Conservation (phyloP, 139 green algal species). For the Chlorella sp. region DNA sequence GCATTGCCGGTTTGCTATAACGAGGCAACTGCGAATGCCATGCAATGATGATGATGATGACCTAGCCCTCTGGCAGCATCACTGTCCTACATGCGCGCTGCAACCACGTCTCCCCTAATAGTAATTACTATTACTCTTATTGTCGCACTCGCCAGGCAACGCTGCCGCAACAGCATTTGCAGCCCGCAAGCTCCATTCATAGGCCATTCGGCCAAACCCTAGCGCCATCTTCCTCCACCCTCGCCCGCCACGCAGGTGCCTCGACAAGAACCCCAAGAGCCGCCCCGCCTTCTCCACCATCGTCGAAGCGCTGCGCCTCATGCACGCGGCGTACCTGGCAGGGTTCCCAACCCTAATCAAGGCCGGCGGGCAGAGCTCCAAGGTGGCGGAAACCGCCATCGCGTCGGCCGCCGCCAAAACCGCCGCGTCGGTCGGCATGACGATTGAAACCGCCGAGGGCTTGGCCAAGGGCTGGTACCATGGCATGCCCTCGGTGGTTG, state of each 20-base stretch:
- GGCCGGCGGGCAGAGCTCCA: not conserved
- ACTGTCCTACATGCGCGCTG: no score
- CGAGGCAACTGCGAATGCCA: no score
- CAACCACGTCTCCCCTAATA: no score
- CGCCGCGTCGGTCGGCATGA: not conserved
- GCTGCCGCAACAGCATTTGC: no score
- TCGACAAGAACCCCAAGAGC: constrained; percentile 1
- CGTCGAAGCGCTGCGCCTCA: not conserved
- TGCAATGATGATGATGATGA: no score
- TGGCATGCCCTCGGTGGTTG: constrained; percentile 3
- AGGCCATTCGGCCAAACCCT: not conserved
- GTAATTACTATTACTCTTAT: no score
- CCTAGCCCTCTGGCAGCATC: no score
- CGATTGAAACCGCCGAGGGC: not conserved
- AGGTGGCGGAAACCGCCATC: not conserved
- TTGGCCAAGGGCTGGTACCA: constrained; percentile 5
- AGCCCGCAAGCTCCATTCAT: no score
- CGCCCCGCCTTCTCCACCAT: not conserved
- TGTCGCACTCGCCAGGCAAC: no score
- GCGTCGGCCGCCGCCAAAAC: not conserved
- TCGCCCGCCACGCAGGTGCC: not conserved
- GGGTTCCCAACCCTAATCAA: not conserved
- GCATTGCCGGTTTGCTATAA: no score
- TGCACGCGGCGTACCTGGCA: not conserved
- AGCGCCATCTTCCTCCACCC: not conserved